Evolutionary conservation across 768 basidiomycete genomes (phyloP), one percentile per base, ranked within the genome.

Genomic region (Podaxis sp.): DNA sequence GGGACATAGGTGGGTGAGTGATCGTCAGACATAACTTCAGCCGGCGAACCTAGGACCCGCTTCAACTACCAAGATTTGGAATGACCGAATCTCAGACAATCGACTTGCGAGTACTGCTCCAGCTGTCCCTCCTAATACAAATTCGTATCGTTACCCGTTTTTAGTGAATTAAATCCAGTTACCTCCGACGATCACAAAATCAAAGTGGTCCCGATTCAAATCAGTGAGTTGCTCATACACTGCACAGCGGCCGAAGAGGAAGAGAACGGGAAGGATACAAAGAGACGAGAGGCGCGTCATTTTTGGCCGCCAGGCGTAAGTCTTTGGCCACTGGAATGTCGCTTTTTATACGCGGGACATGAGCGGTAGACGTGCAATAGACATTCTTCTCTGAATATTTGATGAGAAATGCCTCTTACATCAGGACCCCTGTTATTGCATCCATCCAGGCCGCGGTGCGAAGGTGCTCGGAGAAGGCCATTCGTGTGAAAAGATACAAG

Each of bases 111-210:
- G 58, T 1, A 60, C 60, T 19, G 59, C 57, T 15, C 63, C 63
- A 4, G 63, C 63, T 12, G 61, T 54, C 13, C 65, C 65, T 12
- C 63, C 63, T 59, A n/a, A 12, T n/a, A 4, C 8, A 54, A n/a
- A 9, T 62, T 15, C 24, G 30, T 8, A 48, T 9, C 33, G n/a
- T 28, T 13, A 30, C 4, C 6, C 33, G 15, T 19, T n/a, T 44
- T 12, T 9, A 33, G 30, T 30, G 46, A 61, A 24, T 19, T 30
- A 12, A 17, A 30, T 30, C 28, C 8, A 60, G 57, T 24, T 12
- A 64, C 63, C 64, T 59, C 64, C 64, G 5, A 65, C 51, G 46
- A 65, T 53, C 17, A 65, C 64, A 62, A 61, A 65, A 40, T 65
- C 64, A 39, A 52, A 65, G 11, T 46, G 13, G n/a, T 56, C 44